These are phyloP conservation scores for Akanthomyces dipterigenus DNA, from an alignment of 2,329 filamentous ascomycete genomes.

Conservation along the genomic window DNA sequence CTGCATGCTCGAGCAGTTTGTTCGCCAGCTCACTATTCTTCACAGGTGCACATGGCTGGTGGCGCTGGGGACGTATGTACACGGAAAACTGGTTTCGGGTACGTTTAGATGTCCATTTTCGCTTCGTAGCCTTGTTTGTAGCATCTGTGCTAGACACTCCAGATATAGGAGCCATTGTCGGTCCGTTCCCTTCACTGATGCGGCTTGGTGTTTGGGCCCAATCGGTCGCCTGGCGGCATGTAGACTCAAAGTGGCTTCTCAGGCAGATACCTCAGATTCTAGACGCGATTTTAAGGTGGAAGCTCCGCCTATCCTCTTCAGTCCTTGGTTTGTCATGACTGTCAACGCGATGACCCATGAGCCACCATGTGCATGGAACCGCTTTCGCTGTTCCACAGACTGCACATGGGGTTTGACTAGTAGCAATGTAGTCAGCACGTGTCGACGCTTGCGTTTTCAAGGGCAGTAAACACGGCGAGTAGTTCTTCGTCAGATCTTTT, in stretches of 20 bases:
- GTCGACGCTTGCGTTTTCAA: not conserved
- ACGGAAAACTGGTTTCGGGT: conserved; percentile 2
- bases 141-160: not conserved
- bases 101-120: not conserved
- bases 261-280: not conserved
- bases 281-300: not conserved
- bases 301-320: not conserved
- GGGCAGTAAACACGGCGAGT: not conserved
- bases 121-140: not conserved
- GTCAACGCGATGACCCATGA: not conserved
- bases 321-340: not conserved
- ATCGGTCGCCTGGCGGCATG: not conserved
- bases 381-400: not conserved
- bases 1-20: not conserved
- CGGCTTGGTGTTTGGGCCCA: not conserved
- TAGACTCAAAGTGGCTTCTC: not conserved
- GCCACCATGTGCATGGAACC: not conserved
- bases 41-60: not conserved
- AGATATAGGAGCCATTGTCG: not conserved
- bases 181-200: not conserved
- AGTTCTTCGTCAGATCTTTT: conserved; percentile 63
- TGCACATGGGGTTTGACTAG: not conserved
- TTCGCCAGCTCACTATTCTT: not conserved
- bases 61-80: not conserved
- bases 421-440: not conserved